A percentile compares a stretch with the other conserved stretches of the same genome.
Evolutionary conservation across 2,329 filamentous ascomycete species (phyloP).

Genomic region (Metarhizium rileyi): DNA sequence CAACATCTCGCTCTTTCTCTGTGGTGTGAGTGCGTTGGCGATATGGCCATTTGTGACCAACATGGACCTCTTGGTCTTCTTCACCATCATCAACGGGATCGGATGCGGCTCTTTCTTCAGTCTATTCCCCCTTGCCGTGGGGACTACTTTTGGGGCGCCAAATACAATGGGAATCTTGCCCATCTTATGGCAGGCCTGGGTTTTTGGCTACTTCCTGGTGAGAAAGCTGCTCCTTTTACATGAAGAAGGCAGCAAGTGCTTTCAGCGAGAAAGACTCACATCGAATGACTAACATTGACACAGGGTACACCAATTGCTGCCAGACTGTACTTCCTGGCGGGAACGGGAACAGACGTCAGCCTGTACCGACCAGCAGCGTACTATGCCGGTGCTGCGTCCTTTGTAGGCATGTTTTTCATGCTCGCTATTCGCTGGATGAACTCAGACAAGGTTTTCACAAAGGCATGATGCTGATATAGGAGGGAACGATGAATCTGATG

Average conservation of each 20-base stretch:
- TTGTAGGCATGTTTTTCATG: constrained; percentile 12
- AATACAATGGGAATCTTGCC: constrained; percentile 18
- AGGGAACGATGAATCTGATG: background rate
- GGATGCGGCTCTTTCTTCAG: constrained; percentile 21
- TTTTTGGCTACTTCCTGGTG: constrained; percentile 18
- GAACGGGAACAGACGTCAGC: constrained; percentile 8
- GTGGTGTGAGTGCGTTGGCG: constrained; percentile 14
- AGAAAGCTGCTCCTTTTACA: background rate
- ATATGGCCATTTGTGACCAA: constrained; percentile 18
- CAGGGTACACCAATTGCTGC: constrained; percentile 20
- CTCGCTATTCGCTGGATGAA: constrained; percentile 7
- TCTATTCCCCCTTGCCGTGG: constrained; percentile 15
- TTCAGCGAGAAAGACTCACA: no score
- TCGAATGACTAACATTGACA: constrained; percentile 3
- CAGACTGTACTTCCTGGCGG: constrained; percentile 15
- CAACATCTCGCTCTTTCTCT: constrained; percentile 15
- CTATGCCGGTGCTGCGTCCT: constrained; percentile 17
- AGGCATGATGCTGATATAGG: constrained; percentile 1
- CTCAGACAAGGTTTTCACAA: constrained; percentile 1
- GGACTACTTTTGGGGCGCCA: constrained; percentile 13
- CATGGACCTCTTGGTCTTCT: constrained; percentile 13
- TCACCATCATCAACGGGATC: constrained; percentile 18
- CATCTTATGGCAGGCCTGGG: constrained; percentile 18
- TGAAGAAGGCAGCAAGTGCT: no score
- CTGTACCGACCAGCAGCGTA: constrained; percentile 17